A percentile compares a stretch with the other conserved stretches of the same genome.
phyloP scores from a whole-genome alignment of 352 stramenopile species.

The Phytophthora sp. region DNA sequence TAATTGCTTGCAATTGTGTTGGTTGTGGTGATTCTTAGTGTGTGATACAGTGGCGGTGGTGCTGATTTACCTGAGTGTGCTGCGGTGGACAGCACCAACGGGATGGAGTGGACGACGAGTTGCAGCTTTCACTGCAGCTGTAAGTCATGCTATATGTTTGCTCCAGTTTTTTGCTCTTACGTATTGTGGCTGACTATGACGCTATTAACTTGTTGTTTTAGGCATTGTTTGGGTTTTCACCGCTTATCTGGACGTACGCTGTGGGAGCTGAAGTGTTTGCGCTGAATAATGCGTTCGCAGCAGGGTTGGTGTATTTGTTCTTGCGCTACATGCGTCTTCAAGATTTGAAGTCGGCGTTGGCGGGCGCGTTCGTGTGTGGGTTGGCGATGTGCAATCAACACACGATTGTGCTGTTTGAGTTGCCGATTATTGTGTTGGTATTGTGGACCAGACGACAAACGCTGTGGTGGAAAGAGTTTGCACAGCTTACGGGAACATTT shows the following conservation, averaged over 20 bases:
- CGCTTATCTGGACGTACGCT: slow-evolving; percentile 95
- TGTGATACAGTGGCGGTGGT: slow-evolving; percentile 60
- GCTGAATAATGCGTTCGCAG: slow-evolving; percentile 95
- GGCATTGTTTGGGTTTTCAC: slow-evolving; percentile 91
- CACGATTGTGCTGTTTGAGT: slow-evolving; percentile 93
- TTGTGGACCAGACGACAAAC: slow-evolving; percentile 52
- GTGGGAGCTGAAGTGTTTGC: slow-evolving; percentile 96
- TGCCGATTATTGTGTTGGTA: slow-evolving; percentile 87
- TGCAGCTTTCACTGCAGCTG: slow-evolving; percentile 59
- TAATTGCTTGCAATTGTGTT: too few species aligned
- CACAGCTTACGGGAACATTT: slow-evolving; percentile 58
- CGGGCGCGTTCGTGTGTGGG: slow-evolving; percentile 90
- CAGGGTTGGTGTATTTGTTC: slow-evolving; percentile 75
- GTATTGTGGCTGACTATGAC: too few species aligned
- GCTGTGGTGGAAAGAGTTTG: slow-evolving; percentile 46
- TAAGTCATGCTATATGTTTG: slow-evolving; percentile 14
- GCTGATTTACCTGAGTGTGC: slow-evolving; percentile 63
- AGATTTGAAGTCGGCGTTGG: slow-evolving; percentile 29
- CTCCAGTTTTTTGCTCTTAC: neutral
- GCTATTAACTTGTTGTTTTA: slow-evolving; percentile 29
- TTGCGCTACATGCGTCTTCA: slow-evolving; percentile 48
- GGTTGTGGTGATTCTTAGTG: slow-evolving; percentile 33
- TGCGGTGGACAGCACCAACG: slow-evolving; percentile 48
- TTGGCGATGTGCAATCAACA: slow-evolving; percentile 97
- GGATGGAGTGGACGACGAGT: slow-evolving; percentile 25